These are phyloP conservation scores for Chrysanthemum seticuspe DNA, from an alignment of 129 eudicot species.

Conservation along the genomic window DNA sequence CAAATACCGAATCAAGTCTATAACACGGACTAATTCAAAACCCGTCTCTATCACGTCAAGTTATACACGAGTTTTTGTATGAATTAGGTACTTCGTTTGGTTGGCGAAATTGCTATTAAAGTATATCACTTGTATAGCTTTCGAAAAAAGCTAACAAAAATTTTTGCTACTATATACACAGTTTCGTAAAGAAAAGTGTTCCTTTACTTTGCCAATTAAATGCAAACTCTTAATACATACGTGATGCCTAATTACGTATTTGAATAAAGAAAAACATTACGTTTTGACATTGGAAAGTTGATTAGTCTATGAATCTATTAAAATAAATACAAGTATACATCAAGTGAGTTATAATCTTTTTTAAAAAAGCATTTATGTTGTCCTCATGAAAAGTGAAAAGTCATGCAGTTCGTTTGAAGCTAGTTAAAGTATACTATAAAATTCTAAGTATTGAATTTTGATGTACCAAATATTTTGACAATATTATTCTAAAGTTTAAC, in stretches of 20 bases:
- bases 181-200: conserved; percentile 37
- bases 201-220: conserved; percentile 27
- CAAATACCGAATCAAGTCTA: background rate
- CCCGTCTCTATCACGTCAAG: background rate
- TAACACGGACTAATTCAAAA: background rate
- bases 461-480: background rate
- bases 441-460: too few species aligned
- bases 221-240: background rate
- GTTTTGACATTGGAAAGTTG: background rate
- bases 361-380: too few species aligned
- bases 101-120: conserved; percentile 5
- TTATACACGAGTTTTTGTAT: background rate
- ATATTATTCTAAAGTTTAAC: background rate
- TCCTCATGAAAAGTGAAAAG: too few species aligned
- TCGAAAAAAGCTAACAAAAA: background rate
- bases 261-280: background rate
- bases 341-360: too few species aligned
- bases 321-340: too few species aligned
- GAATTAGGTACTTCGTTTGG: conserved; percentile 12
- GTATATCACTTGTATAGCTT: conserved; percentile 7
- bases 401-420: too few species aligned
- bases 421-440: too few species aligned
- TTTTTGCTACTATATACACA: background rate
- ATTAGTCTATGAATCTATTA: background rate
- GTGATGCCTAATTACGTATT: background rate